Evolutionary conservation across 352 stramenopile genomes (phyloP).

Genomic region (Phytophthora multivora): DNA sequence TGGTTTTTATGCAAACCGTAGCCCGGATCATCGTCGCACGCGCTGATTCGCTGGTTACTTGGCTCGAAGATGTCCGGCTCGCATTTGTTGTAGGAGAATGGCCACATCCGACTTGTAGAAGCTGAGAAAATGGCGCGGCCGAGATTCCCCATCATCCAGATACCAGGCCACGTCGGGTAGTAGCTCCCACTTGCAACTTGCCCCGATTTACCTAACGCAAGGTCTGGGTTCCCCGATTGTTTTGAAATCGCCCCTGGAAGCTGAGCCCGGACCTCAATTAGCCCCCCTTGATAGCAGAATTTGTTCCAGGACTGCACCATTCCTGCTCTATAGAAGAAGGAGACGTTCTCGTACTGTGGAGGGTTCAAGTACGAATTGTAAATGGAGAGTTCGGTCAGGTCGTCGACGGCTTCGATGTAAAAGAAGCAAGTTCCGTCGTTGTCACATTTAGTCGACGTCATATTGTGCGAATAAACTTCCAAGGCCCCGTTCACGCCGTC

Average conservation of each 20-base stretch:
- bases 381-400: slow-evolving; percentile 38
- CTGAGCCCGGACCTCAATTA: slow-evolving; percentile 90
- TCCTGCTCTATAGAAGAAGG: slow-evolving; percentile 59
- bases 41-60: slow-evolving; percentile 59
- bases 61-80: slow-evolving; percentile 49
- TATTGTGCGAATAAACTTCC: slow-evolving; percentile 92
- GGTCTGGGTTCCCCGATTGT: slow-evolving; percentile 49
- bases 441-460: slow-evolving; percentile 65
- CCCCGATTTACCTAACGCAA: slow-evolving; percentile 27
- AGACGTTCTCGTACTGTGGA: slow-evolving; percentile 44
- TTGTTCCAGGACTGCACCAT: slow-evolving; percentile 96
- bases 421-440: slow-evolving; percentile 57
- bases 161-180: slow-evolving; percentile 89
- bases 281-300: slow-evolving; percentile 94
- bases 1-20: slow-evolving; percentile 85
- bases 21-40: slow-evolving; percentile 88
- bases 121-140: slow-evolving; percentile 92
- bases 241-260: slow-evolving; percentile 83
- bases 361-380: slow-evolving; percentile 56
- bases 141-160: slow-evolving; percentile 95
- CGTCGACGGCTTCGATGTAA: slow-evolving; percentile 56
- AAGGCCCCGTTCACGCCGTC: slow-evolving; percentile 91
- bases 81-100: slow-evolving; percentile 93
- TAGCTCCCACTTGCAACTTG: slow-evolving; percentile 55
- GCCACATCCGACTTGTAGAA: slow-evolving; percentile 92